phyloP scores from a whole-genome alignment of 139 green algal genomes.

The Pedinophyceae sp. region DNA sequence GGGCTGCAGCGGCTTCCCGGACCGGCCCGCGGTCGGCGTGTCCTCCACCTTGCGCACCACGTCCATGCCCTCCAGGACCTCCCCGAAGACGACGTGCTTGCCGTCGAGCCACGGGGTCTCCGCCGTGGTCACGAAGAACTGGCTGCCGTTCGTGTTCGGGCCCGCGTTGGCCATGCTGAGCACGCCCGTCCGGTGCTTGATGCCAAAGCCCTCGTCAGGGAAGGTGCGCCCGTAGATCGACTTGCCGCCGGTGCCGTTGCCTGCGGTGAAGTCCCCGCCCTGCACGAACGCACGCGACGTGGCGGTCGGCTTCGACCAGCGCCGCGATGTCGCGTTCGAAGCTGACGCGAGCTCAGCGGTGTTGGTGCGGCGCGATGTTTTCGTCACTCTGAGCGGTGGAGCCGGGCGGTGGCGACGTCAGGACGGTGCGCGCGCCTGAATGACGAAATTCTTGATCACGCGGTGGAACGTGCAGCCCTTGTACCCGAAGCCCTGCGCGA shows the following conservation, averaged over 20 bases:
- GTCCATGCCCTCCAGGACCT: slow-evolving; percentile 33
- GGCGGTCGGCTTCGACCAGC: neutral
- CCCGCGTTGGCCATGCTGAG: slow-evolving; percentile 57
- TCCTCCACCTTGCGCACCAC: slow-evolving; percentile 29
- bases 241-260: slow-evolving; percentile 7
- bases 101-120: slow-evolving; percentile 36
- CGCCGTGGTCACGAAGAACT: slow-evolving; percentile 57
- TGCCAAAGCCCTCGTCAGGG: slow-evolving; percentile 53
- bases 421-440: too few species aligned
- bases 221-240: slow-evolving; percentile 30
- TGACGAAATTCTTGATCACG: slow-evolving; percentile 7
- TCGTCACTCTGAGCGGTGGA: neutral
- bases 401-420: neutral
- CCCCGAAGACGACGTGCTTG: slow-evolving; percentile 52
- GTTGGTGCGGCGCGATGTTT: neutral
- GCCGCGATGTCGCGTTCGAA: neutral
- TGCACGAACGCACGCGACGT: neutral
- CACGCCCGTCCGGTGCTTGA: slow-evolving; percentile 69
- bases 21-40: slow-evolving; percentile 14
- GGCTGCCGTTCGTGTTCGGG: too few species aligned
- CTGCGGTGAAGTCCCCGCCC: neutral
- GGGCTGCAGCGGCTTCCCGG: too few species aligned
- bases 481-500: too few species aligned
- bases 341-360: neutral
- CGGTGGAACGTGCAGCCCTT: slow-evolving; percentile 12